These are phyloP conservation scores for Schizochytrium sp. DNA, from an alignment of 108 stramenopile species.

Conservation along the genomic window DNA sequence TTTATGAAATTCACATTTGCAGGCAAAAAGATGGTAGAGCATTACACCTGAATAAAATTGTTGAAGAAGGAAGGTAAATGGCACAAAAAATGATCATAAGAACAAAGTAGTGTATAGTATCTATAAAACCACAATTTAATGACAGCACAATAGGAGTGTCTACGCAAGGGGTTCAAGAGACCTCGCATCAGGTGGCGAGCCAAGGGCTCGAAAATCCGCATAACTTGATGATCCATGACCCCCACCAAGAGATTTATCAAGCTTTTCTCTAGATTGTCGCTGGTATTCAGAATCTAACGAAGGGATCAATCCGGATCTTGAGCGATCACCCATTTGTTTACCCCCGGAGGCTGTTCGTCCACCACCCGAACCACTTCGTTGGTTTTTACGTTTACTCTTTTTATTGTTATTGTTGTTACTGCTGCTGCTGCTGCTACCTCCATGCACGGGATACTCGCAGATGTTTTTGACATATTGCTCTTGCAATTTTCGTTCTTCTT, in stretches of 20 bases:
- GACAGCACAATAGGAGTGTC: not conserved
- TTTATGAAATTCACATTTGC: too few relatives aligned
- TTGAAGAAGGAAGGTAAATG: too few relatives aligned
- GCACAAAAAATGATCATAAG: too few relatives aligned
- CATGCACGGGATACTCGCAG: slow-evolving; percentile 74
- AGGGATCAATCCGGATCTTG: slow-evolving; percentile 43
- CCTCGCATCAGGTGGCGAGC: not conserved
- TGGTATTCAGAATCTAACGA: slow-evolving; percentile 52
- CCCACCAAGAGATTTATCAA: not conserved
- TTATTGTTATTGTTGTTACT: not conserved
- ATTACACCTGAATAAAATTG: too few relatives aligned
- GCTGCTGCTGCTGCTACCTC: not conserved
- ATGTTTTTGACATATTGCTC: slow-evolving; percentile 81
- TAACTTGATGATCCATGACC: not conserved
- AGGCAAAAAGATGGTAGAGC: too few relatives aligned
- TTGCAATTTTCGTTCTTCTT: slow-evolving; percentile 80
- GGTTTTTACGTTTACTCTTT: not conserved
- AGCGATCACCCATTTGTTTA: not conserved
- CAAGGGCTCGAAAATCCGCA: not conserved
- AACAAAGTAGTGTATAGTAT: too few relatives aligned
- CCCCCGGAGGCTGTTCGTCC: not conserved
- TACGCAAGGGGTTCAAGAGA: not conserved
- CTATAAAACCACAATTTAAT: not conserved
- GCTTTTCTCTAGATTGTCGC: slow-evolving; percentile 37
- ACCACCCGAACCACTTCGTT: not conserved